Percentiles rank a stretch among this genome's conserved stretches.
Conservation (phyloP, 345 rosid genomes). For the Populus deltoides region DNA sequence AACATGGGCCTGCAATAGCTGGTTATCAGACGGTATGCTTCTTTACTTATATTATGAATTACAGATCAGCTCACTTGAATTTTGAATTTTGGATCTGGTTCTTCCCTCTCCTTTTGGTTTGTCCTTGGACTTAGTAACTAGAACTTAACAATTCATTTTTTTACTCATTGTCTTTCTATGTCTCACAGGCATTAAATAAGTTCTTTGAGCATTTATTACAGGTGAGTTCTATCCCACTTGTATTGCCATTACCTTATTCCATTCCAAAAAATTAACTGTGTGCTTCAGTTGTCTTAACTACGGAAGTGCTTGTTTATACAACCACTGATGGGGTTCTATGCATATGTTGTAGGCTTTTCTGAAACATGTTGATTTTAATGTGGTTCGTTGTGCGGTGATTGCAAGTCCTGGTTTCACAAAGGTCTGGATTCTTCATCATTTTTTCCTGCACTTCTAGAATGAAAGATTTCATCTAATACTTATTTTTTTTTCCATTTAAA, state of each 20-base stretch:
- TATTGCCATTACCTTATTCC: not conserved
- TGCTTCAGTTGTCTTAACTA: not conserved
- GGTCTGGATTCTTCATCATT: constrained; percentile 36
- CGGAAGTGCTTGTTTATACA: not conserved
- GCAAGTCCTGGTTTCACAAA: constrained; percentile 99
- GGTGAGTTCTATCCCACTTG: constrained; percentile 34
- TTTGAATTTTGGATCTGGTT: not conserved
- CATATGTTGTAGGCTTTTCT: constrained; percentile 62
- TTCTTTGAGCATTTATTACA: constrained; percentile 87
- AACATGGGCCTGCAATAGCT: constrained; percentile 98
- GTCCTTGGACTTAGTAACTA: not conserved
- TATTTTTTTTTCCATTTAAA: not conserved
- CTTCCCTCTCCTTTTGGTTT: not conserved
- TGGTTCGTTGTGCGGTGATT: constrained; percentile 88
- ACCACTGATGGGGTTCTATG: not conserved
- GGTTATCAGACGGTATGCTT: constrained; percentile 72
- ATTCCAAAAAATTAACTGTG: not conserved
- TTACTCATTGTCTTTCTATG: constrained; percentile 13
- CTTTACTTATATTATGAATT: not conserved
- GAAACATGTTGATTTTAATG: constrained; percentile 80
- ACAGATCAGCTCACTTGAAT: not conserved
- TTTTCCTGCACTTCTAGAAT: not conserved
- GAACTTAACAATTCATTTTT: constrained; percentile 14
- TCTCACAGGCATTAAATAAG: constrained; percentile 73
- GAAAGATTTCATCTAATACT: not conserved